Base-by-base conservation (phyloP, 108 stramenopile genomes). In the Cyclotella sp. region DNA sequence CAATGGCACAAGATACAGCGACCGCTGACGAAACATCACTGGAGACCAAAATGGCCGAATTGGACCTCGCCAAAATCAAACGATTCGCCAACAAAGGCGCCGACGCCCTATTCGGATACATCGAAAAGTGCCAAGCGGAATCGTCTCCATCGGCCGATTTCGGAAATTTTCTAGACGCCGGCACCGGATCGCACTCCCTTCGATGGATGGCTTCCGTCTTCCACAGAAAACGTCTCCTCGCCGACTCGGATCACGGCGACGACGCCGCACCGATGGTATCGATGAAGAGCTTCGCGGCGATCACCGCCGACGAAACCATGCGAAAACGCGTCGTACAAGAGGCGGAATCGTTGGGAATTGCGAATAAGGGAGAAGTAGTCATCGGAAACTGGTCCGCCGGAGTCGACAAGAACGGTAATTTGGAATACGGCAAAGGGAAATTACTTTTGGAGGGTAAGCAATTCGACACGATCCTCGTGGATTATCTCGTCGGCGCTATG, bases 401-500 rank as follows among this genome's bases (percentile, higher is more conserved):
- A 13, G 69, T 76, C 5, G 69, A 63, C 30, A 40, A 49, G 24
- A 68, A 67, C 43, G 70, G 72, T 40, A 68, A 49, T 1, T 19
- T 83, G 24, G 67, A 70, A 21, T 60, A 70, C 40, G 28, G 72
- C 6, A 40, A 24, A 51, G 41, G 40, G 41, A 62, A 65, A 54
- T 27, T 81, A 12, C 30, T 76, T 42, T 16, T 83, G 46, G 60
- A 63, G 65, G 60, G 75, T n/a, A 64, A 65, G 49, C 47, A 41
- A 21, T 96, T 73, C 68, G 90, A 96, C 57, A 90, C 90, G 9
- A 96, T 98, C 19, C 80, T 98, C 34, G 95, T 93, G 12, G 98
- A 98, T 67, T 98, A 98, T 72, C 74, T 98, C 26, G 89, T 98
- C 41, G 98, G 98, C 15, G 98, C 98, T 24, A 96, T 98, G 77